Percentiles rank a stretch among this genome's conserved stretches.
These are phyloP conservation scores for Candida smagusa DNA, from an alignment of 1,139 yeast species.

Conservation along the genomic window DNA sequence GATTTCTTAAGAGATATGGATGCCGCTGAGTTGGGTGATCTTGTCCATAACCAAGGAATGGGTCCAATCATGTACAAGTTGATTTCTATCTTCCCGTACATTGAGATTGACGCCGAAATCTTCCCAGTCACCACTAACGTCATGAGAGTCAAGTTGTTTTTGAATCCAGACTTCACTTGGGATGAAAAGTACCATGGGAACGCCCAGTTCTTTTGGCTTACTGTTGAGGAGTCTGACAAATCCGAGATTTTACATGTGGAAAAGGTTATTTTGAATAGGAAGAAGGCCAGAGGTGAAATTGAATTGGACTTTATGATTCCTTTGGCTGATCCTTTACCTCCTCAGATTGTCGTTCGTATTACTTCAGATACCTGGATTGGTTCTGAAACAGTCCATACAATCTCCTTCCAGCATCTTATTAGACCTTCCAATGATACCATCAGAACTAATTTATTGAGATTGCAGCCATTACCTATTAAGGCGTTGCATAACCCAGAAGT, in stretches of 20 bases:
- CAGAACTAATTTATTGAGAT: slow-evolving; percentile 70
- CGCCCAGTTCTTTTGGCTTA: slow-evolving; percentile 86
- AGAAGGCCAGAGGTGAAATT: slow-evolving; percentile 55
- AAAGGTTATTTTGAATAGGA: slow-evolving; percentile 64
- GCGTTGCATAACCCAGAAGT: slow-evolving; percentile 71
- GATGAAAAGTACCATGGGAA: slow-evolving; percentile 77
- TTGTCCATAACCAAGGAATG: slow-evolving; percentile 77
- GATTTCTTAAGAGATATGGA: slow-evolving; percentile 73
- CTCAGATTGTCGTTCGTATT: slow-evolving; percentile 77
- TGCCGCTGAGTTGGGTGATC: slow-evolving; percentile 77
- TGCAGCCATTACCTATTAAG: slow-evolving; percentile 82
- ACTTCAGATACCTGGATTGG: slow-evolving; percentile 91
- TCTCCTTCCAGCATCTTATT: slow-evolving; percentile 87
- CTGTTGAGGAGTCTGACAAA: slow-evolving; percentile 82
- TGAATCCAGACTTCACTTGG: slow-evolving; percentile 83
- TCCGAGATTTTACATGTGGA: slow-evolving; percentile 79
- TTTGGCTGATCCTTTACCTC: slow-evolving; percentile 79
- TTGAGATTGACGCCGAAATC: slow-evolving; percentile 74
- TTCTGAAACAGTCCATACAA: slow-evolving; percentile 69
- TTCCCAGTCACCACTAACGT: slow-evolving; percentile 89
- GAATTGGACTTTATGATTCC: slow-evolving; percentile 93
- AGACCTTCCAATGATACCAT: slow-evolving; percentile 86
- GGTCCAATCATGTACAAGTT: slow-evolving; percentile 62
- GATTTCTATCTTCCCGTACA: slow-evolving; percentile 69
- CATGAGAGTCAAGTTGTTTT: slow-evolving; percentile 68